Evolutionary conservation across 169 alveolate genomes (phyloP).

Genomic region (Plasmodium gallinaceum): DNA sequence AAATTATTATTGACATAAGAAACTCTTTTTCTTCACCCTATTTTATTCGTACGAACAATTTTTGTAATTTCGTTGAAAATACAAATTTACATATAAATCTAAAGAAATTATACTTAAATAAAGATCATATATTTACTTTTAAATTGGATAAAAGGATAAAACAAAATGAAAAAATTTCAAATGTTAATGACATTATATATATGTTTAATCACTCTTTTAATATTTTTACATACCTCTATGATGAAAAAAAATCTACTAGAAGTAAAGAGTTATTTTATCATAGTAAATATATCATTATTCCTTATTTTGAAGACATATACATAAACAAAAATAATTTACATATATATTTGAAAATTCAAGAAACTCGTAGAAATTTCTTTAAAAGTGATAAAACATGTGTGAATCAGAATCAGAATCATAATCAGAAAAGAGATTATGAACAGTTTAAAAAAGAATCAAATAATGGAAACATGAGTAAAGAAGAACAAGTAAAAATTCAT

Average conservation of each 20-base stretch:
- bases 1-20: constrained; percentile 54
- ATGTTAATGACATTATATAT: constrained; percentile 27
- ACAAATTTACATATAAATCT: constrained; percentile 55
- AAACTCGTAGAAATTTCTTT: not conserved
- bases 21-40: constrained; percentile 69
- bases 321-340: constrained; percentile 38
- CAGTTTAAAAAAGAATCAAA: not conserved
- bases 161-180: constrained; percentile 28
- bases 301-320: constrained; percentile 64
- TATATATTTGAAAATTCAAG: constrained; percentile 47
- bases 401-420: too few relatives aligned
- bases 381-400: too few relatives aligned
- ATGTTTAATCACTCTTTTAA: constrained; percentile 57
- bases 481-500: constrained; percentile 12
- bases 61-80: constrained; percentile 51
- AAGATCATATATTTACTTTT: constrained; percentile 48
- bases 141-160: constrained; percentile 53
- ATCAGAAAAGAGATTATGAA: too few relatives aligned
- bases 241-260: constrained; percentile 39
- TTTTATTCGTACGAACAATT: constrained; percentile 73
- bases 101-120: constrained; percentile 57
- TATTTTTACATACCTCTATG: constrained; percentile 49
- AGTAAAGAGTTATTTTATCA: constrained; percentile 53
- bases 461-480: constrained; percentile 12
- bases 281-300: constrained; percentile 48